Base-by-base conservation (phyloP, 2,329 filamentous ascomycete species). In the Scytalidium sp. region DNA sequence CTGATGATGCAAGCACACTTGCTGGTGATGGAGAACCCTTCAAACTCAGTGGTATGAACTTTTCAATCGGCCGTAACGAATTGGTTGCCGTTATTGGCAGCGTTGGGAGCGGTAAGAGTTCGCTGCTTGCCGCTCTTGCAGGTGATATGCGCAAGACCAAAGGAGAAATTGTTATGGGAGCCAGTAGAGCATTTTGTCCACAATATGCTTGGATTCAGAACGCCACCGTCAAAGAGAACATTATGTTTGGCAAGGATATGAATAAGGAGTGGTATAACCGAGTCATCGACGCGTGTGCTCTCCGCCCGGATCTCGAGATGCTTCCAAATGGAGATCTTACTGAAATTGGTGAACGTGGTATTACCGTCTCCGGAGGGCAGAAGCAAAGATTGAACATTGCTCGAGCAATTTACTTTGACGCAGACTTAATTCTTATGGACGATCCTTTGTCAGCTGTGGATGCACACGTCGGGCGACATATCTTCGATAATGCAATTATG, bases 121-220 rank as follows among this genome's bases (percentile, higher is more conserved):
- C 92, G 0, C 72, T 99, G 1, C 80, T 99, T 2, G 88, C 90
- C 27, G 91, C 93, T 1, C 72, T 99, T 42, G 93, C 92, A 1
- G 93, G 94, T 20, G 93, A 97, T 56, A 97, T 97, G 93, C 84
- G 91, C 41, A 87, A 86, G 66, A 95, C 88, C 0, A 73, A 71
- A 3, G 91, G 91, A 10, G 78, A 86, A 32, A 79, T 95, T 5
- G 79, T 82, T 0, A 79, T 94, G 58, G 89, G 92, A 39, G 90
- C 90, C 0, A 85, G 84, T 3, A 79, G 92, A 54, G 90, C 93
- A 0, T 97, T 96, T 61, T 97, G 94, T 57, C 93, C 93, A 0
- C 93, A 99, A 65, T 96, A 96, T 63, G 90, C 94, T 0, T 99
- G 94, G 94, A 96, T 99, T 44, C 93, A 97, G 64, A 97, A 97